Conservation (phyloP, 1,139 yeast species). For the Taiozyma onychis region DNA sequence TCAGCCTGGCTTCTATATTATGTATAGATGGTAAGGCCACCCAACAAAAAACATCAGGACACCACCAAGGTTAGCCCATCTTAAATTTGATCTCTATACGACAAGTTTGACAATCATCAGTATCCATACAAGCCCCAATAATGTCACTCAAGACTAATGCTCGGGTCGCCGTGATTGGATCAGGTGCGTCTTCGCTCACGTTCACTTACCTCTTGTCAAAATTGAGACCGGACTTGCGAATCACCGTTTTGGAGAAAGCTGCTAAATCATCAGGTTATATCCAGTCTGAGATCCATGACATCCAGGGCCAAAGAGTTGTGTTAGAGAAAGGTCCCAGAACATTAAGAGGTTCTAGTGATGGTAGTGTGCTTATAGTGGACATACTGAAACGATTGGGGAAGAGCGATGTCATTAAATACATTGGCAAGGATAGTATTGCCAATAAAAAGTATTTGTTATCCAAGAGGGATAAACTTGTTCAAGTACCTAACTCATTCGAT, state of each 20-base stretch:
- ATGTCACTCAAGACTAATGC: conserved; percentile 18
- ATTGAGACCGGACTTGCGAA: conserved; percentile 63
- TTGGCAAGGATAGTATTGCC: conserved; percentile 45
- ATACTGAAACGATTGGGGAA: conserved; percentile 41
- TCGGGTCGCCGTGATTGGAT: conserved; percentile 67
- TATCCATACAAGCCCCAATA: not conserved
- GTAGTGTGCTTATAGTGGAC: conserved; percentile 58
- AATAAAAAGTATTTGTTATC: conserved; percentile 57
- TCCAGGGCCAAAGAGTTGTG: conserved; percentile 25
- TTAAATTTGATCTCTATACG: not conserved
- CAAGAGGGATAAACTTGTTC: conserved; percentile 33
- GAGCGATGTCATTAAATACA: conserved; percentile 41
- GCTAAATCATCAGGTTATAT: conserved; percentile 77
- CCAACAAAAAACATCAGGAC: not conserved
- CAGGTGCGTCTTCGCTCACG: conserved; percentile 78
- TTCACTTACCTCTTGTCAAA: conserved; percentile 67
- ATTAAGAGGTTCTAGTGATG: conserved; percentile 61
- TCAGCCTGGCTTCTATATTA: no score
- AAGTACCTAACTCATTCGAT: conserved; percentile 45
- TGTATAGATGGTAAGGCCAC: not conserved
- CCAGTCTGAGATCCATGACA: conserved; percentile 33
- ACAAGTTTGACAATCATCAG: not conserved
- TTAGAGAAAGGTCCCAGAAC: conserved; percentile 78
- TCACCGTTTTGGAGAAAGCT: conserved; percentile 56
- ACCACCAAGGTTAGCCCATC: not conserved